A percentile compares a stretch with the other conserved stretches of the same genome.
Conservation (phyloP, 225 moss, liverwort and hornwort species). For the Neckera pumila region DNA sequence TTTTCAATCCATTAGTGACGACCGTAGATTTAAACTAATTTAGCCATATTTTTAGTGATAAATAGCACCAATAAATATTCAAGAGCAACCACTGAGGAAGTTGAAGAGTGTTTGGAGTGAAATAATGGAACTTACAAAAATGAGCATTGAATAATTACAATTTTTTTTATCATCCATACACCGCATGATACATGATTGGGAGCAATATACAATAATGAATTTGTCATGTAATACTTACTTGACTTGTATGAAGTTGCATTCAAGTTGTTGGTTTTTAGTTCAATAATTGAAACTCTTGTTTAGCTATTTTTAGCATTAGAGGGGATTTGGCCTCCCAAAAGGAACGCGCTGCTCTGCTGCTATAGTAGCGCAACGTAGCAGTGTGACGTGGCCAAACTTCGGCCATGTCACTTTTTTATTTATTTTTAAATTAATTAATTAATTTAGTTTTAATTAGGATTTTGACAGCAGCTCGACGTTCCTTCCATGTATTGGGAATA, state of each 20-base stretch:
- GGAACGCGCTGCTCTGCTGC: too few species aligned
- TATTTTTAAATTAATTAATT: too few species aligned
- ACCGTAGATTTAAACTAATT: not conserved
- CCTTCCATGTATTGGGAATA: too few species aligned
- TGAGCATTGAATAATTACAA: not conserved
- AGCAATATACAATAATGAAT: not conserved
- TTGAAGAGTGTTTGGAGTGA: not conserved
- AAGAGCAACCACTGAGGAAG: not conserved
- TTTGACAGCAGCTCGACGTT: too few species aligned
- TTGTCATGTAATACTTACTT: not conserved
- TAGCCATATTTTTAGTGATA: not conserved
- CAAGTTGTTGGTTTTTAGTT: not conserved
- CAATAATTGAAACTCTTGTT: not conserved
- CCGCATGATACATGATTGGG: rapidly evolving
- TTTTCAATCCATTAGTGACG: rapidly evolving
- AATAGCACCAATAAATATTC: not conserved
- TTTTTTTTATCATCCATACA: rapidly evolving
- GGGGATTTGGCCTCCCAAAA: too few species aligned
- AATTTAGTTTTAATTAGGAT: too few species aligned
- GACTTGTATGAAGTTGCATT: not conserved
- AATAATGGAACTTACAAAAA: rapidly evolving
- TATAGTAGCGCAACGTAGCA: too few species aligned
- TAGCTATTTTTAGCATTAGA: too few species aligned
- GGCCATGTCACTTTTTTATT: too few species aligned
- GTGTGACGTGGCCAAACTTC: too few species aligned